A percentile compares a stretch with the other conserved stretches of the same genome.
Conservation (phyloP, 192 early-diverging fungal genomes). For the Umbelopsis isabellina region DNA sequence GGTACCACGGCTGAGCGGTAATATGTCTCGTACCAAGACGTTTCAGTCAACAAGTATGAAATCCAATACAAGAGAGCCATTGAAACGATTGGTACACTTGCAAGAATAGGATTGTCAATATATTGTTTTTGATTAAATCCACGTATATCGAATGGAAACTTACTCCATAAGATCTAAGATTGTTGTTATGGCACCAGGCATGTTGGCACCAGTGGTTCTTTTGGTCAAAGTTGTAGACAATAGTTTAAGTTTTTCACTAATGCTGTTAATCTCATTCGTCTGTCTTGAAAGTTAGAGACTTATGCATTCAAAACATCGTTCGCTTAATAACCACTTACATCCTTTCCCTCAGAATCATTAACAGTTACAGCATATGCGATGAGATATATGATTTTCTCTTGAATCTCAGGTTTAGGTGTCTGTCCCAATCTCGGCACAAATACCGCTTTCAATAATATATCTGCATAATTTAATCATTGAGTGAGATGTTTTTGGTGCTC, state of each 20-base stretch:
- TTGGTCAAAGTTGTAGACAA: neutral
- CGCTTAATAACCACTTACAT: constrained; percentile 16
- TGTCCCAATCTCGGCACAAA: constrained; percentile 53
- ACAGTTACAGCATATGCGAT: constrained; percentile 53
- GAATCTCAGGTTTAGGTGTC: constrained; percentile 53
- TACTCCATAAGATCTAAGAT: constrained; percentile 21
- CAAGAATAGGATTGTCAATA: neutral
- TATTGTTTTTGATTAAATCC: neutral
- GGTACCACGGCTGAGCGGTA: constrained; percentile 66
- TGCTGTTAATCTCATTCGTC: neutral
- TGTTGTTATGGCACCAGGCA: constrained; percentile 26
- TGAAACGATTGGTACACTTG: constrained; percentile 56
- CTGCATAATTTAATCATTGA: constrained; percentile 28
- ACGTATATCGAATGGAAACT: neutral
- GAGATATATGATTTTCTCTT: constrained; percentile 56
- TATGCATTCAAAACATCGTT: neutral
- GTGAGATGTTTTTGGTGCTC: neutral
- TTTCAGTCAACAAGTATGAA: constrained; percentile 62
- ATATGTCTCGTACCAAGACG: constrained; percentile 71
- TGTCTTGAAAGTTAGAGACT: neutral
- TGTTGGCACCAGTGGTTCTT: constrained; percentile 18
- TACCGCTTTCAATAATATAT: constrained; percentile 49
- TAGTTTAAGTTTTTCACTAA: constrained; percentile 9
- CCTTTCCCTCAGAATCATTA: constrained; percentile 39
- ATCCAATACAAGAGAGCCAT: constrained; percentile 68